Base-by-base conservation (phyloP, 805 yeast genomes). In the Pichia nanzhaoensis region DNA sequence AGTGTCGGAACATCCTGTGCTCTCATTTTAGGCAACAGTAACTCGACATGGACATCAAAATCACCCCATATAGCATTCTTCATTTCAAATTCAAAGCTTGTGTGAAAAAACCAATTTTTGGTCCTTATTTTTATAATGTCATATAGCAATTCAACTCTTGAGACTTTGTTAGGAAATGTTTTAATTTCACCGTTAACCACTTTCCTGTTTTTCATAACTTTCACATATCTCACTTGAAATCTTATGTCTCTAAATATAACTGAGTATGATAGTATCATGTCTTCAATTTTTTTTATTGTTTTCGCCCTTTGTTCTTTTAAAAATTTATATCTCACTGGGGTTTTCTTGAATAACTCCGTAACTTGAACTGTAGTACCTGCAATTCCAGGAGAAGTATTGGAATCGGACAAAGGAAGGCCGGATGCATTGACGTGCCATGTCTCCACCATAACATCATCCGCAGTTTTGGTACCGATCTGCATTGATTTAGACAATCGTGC, bases 321-420 rank as follows among this genome's bases (percentile, higher is more conserved):
- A 40, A 65, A 56, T 6, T 63, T 56, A 33, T 55, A 53, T 40
- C 74, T 55, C 1, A 68, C 70, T 1, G 69, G 64, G 3, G 63
- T 51, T 1, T 58, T 53, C 10, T 51, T 48, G 27, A 71, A 61
- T 5, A 73, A 40, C 0, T 63, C 66, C 33, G 47, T 51, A 1
- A 70, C 45, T 4, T 48, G 55, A 0, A 73, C 52, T 0, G 63
- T 50, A 0, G 77, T 71, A 0, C 77, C 77, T 2, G 39, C 35
- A 1, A 62, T 51, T 17, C 60, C 54, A 2, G 70, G 55, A 1
- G 57, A 53, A 16, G 54, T 55, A 10, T 44, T 49, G 1, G 58
- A 28, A 4, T 45, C 44, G 1, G 55, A 46, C 2, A 39, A 31
- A 0, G 55, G 55, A 2, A 53, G 4, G 1, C 75, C 74, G 5